Conservation (phyloP, 192 early-diverging fungal species). For the Podila epigama region DNA sequence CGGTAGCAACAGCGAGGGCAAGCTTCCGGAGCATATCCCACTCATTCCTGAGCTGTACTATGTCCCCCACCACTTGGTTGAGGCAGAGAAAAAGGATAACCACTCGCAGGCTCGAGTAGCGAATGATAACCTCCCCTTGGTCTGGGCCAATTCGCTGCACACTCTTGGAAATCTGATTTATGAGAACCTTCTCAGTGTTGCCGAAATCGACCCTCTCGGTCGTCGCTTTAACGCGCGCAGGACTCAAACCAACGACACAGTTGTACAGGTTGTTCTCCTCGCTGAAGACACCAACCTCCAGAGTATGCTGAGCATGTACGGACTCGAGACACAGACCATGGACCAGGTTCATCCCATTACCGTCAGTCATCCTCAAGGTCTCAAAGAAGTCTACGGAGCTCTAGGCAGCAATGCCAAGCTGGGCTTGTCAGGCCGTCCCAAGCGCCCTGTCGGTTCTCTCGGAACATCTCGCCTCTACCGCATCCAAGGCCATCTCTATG, state of each 20-base stretch:
- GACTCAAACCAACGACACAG: constrained; percentile 56
- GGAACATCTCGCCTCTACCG: constrained; percentile 80
- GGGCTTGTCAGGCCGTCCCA: constrained; percentile 76
- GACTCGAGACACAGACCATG: constrained; percentile 78
- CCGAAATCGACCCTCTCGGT: constrained; percentile 82
- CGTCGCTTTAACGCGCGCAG: constrained; percentile 64
- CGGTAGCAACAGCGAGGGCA: constrained; percentile 7
- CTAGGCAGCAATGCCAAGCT: constrained; percentile 81
- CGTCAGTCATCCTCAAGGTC: constrained; percentile 71
- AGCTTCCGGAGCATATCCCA: constrained; percentile 45
- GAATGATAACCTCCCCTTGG: constrained; percentile 84
- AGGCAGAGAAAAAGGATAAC: constrained; percentile 69
- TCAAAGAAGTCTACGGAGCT: constrained; percentile 74
- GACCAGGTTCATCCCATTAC: constrained; percentile 69
- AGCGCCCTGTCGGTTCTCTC: constrained; percentile 78
- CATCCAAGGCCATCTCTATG: constrained; percentile 79
- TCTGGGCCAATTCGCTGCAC: constrained; percentile 85
- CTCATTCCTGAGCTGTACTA: constrained; percentile 79
- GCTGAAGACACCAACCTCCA: constrained; percentile 75
- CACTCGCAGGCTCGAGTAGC: constrained; percentile 73
- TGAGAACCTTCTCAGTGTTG: constrained; percentile 73
- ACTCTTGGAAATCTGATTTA: constrained; percentile 76
- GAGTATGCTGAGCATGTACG: constrained; percentile 68
- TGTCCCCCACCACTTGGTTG: constrained; percentile 71
- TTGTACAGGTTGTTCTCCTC: constrained; percentile 79